A percentile compares a stretch with the other conserved stretches of the same genome.
phyloP scores from a whole-genome alignment of 2,329 filamentous ascomycete genomes.

The Aspergillus puulaauensis region DNA sequence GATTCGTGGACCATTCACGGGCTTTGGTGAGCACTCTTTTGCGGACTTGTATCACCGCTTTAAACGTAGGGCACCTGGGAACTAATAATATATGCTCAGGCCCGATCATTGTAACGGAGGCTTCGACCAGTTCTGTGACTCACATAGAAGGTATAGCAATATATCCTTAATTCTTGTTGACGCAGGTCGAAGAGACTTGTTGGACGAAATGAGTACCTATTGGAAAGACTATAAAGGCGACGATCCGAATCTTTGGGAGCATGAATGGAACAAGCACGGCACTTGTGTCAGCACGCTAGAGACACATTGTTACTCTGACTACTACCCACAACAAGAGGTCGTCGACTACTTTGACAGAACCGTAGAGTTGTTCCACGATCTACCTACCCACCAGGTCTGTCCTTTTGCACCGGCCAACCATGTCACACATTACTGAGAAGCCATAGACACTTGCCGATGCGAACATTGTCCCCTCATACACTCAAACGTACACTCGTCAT shows the following conservation, averaged over 20 bases:
- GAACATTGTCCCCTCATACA: conserved; percentile 55
- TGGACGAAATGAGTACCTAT: conserved; percentile 67
- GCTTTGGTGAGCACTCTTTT: conserved; percentile 51
- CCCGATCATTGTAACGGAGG: conserved; percentile 69
- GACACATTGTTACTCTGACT: conserved; percentile 64
- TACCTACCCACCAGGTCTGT: conserved; percentile 62
- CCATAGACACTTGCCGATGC: conserved; percentile 57
- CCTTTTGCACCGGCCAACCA: not conserved
- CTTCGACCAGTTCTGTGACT: conserved; percentile 67
- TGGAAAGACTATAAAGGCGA: conserved; percentile 69
- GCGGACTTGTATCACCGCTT: not conserved
- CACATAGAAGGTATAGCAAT: conserved; percentile 61
- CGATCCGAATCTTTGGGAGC: conserved; percentile 67
- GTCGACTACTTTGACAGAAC: conserved; percentile 68
- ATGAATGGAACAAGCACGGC: conserved; percentile 75
- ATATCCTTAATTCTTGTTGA: conserved; percentile 62
- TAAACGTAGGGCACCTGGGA: not conserved
- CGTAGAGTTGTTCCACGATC: conserved; percentile 64
- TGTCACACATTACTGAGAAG: conserved; percentile 8
- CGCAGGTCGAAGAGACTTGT: conserved; percentile 54
- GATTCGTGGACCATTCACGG: conserved; percentile 76
- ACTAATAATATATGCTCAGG: conserved; percentile 34
- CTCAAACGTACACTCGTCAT: conserved; percentile 58
- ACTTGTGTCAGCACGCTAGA: conserved; percentile 71
- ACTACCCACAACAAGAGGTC: conserved; percentile 62